These are phyloP conservation scores for Pouteria glomerata DNA, from an alignment of 148 eudicot genomes.

Conservation along the genomic window DNA sequence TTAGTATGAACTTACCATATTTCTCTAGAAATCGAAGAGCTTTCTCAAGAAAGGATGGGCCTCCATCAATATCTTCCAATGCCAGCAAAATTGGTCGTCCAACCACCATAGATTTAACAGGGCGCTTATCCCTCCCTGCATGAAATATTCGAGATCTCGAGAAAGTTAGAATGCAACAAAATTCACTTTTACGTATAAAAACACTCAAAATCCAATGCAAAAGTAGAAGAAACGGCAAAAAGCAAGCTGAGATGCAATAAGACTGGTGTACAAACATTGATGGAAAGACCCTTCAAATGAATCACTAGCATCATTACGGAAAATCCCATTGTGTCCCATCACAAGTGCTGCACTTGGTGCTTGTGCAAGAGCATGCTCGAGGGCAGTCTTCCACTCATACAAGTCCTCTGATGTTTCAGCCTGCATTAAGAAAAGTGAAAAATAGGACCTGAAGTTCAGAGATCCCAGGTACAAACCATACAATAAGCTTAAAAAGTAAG, in stretches of 20 bases:
- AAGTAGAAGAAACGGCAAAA: conserved; percentile 10
- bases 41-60: conserved; percentile 98
- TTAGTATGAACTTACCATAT: conserved; percentile 45
- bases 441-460: not conserved
- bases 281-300: conserved; percentile 75
- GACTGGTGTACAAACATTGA: conserved; percentile 55
- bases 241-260: not conserved
- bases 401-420: conserved; percentile 94
- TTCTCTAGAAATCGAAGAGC: conserved; percentile 94
- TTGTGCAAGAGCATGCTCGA: conserved; percentile 94
- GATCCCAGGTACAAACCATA: not conserved
- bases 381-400: conserved; percentile 95
- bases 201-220: not conserved
- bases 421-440: conserved; percentile 29
- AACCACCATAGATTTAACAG: conserved; percentile 94
- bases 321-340: conserved; percentile 96
- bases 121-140: conserved; percentile 90
- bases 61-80: conserved; percentile 97
- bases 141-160: conserved; percentile 2
- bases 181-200: not conserved
- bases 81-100: conserved; percentile 98
- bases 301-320: conserved; percentile 77
- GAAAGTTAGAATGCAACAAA: conserved; percentile 3
- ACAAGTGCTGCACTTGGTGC: conserved; percentile 99
- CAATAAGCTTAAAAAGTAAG: not conserved